A percentile compares a stretch with the other conserved stretches of the same genome.
Evolutionary conservation across 2,329 filamentous ascomycete species (phyloP).

Genomic region (Stagonosporopsis chrysanthemi): DNA sequence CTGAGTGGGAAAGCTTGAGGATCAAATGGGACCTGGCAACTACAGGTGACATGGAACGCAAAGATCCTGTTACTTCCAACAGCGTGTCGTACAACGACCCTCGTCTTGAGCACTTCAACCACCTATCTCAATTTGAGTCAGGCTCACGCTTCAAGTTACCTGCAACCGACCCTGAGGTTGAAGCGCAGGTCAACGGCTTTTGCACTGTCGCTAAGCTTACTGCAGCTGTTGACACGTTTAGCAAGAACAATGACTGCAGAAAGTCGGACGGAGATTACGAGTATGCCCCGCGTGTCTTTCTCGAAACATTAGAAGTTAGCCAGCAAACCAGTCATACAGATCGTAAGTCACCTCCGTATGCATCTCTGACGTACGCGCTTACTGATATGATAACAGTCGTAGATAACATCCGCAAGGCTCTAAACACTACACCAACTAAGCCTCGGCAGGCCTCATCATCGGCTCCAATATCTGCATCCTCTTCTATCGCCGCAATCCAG

Average conservation of each 20-base stretch:
- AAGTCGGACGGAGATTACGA: conserved; percentile 21
- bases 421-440: conserved; percentile 24
- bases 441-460: neutral
- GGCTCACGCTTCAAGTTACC: conserved; percentile 43
- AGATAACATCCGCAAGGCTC: conserved; percentile 7
- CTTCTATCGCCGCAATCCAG: neutral
- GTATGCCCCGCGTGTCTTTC: conserved; percentile 31
- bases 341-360: neutral
- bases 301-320: conserved; percentile 20
- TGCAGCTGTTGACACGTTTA: neutral
- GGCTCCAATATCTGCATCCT: neutral
- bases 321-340: neutral
- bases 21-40: conserved; percentile 36
- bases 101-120: conserved; percentile 18
- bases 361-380: too few species aligned
- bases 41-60: conserved; percentile 16
- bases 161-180: neutral
- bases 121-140: conserved; percentile 31
- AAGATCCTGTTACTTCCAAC: conserved; percentile 18
- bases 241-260: neutral
- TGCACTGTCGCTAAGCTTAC: conserved; percentile 26
- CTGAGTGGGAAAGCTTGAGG: conserved; percentile 40
- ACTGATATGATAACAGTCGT: neutral
- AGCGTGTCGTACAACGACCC: conserved; percentile 28
- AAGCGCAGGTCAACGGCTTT: conserved; percentile 10